A percentile compares a stretch with the other conserved stretches of the same genome.
These are phyloP conservation scores for Fusarium sp. DNA, from an alignment of 2,329 filamentous ascomycete genomes.

Conservation along the genomic window DNA sequence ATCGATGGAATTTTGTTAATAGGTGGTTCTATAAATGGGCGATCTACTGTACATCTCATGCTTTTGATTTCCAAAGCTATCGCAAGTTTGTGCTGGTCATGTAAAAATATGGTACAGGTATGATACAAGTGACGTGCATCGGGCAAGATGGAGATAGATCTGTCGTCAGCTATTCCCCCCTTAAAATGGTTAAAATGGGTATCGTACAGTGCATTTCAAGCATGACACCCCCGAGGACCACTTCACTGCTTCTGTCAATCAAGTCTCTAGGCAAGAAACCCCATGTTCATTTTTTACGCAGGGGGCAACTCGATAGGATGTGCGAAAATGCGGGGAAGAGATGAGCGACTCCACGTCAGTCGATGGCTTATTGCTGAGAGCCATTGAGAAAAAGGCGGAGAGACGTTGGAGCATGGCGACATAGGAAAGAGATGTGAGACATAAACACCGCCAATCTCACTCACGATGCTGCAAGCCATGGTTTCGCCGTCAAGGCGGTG, in stretches of 20 bases:
- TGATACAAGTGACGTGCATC: conserved; percentile 27
- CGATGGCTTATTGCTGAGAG: conserved; percentile 5
- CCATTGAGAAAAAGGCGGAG: conserved; percentile 16
- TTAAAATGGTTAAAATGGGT: neutral
- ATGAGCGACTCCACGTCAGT: conserved; percentile 19
- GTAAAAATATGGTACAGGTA: conserved; percentile 15
- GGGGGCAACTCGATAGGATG: conserved; percentile 20
- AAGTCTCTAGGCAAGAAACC: conserved; percentile 7
- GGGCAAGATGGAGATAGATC: conserved; percentile 19
- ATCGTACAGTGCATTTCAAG: conserved; percentile 11
- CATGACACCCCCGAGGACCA: neutral
- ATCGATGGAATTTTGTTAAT: conserved; percentile 7
- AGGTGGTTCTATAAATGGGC: neutral
- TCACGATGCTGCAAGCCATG: conserved; percentile 19
- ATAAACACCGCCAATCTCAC: conserved; percentile 14
- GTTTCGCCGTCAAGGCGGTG: conserved; percentile 21
- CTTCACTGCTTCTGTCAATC: conserved; percentile 24
- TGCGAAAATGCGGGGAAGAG: conserved; percentile 30
- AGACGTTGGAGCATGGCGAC: neutral
- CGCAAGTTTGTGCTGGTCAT: conserved; percentile 7
- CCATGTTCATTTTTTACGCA: conserved; percentile 31
- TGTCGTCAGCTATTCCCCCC: conserved; percentile 1
- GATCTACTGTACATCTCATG: conserved; percentile 31
- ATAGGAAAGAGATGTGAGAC: conserved; percentile 4
- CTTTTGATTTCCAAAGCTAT: conserved; percentile 4